These are phyloP conservation scores for Pseudodiploospora longispora DNA, from an alignment of 2,329 filamentous ascomycete species.

Conservation along the genomic window DNA sequence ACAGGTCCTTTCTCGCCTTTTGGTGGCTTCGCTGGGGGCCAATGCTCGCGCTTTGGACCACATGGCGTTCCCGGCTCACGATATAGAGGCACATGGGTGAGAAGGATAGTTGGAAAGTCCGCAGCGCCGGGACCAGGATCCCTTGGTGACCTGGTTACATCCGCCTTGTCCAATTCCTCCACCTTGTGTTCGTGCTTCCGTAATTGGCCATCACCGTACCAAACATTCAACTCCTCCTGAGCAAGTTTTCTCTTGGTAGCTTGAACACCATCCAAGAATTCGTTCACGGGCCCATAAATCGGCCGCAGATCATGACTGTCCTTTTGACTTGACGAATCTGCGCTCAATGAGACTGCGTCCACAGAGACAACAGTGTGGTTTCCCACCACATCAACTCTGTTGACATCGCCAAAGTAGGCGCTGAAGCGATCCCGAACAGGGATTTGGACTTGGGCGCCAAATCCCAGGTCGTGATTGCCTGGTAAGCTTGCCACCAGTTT, in stretches of 20 bases:
- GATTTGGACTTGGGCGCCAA: slow-evolving; percentile 75
- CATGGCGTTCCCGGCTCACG: slow-evolving; percentile 77
- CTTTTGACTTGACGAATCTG: slow-evolving; percentile 47
- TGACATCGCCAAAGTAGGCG: slow-evolving; percentile 84
- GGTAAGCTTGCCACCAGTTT: slow-evolving; percentile 80
- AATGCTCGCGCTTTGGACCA: slow-evolving; percentile 76
- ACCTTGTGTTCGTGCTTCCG: slow-evolving; percentile 50
- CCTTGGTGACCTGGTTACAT: slow-evolving; percentile 20
- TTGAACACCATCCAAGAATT: slow-evolving; percentile 65
- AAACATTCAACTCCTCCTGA: slow-evolving; percentile 57
- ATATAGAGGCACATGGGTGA: slow-evolving; percentile 87
- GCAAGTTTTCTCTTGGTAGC: slow-evolving; percentile 59
- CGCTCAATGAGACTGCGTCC: slow-evolving; percentile 81
- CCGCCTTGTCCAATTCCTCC: slow-evolving; percentile 46
- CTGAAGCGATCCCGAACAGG: slow-evolving; percentile 77
- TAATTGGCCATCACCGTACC: slow-evolving; percentile 51
- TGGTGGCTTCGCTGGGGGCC: slow-evolving; percentile 59
- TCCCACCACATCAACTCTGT: slow-evolving; percentile 81
- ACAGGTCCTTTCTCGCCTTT: slow-evolving; percentile 48
- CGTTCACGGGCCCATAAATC: slow-evolving; percentile 68
- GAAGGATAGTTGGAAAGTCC: slow-evolving; percentile 77
- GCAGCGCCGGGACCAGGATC: slow-evolving; percentile 36
- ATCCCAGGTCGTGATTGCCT: slow-evolving; percentile 92
- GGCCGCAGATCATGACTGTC: slow-evolving; percentile 43
- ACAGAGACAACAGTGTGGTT: slow-evolving; percentile 95